These are phyloP conservation scores for Komagataea norvegica DNA, from an alignment of 1,139 yeast species.

Conservation along the genomic window DNA sequence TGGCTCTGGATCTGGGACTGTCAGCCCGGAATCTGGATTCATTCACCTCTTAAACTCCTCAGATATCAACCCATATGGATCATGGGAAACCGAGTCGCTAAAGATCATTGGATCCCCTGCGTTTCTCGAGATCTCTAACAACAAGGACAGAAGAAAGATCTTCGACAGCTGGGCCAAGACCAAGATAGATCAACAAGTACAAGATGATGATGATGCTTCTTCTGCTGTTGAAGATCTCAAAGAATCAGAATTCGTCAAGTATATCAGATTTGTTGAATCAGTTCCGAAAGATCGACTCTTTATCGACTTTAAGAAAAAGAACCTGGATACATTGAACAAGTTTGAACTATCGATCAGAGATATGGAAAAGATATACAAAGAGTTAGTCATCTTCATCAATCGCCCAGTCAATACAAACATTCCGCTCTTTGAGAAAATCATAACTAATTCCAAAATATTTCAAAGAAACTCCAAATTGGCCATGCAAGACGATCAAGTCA, in stretches of 20 bases:
- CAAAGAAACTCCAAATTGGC: slow-evolving; percentile 12
- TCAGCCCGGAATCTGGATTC: slow-evolving; percentile 22
- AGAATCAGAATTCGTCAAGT: slow-evolving; percentile 25
- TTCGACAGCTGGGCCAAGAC: slow-evolving; percentile 41
- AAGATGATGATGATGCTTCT: background rate
- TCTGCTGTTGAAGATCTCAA: slow-evolving; percentile 2
- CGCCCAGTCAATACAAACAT: slow-evolving; percentile 13
- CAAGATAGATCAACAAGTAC: slow-evolving; percentile 9
- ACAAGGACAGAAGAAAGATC: slow-evolving; percentile 32
- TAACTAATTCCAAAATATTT: slow-evolving; percentile 20
- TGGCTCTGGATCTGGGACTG: slow-evolving; percentile 1
- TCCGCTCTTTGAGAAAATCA: slow-evolving; percentile 14
- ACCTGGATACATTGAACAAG: slow-evolving; percentile 30
- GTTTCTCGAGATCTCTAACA: slow-evolving; percentile 34
- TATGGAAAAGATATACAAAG: slow-evolving; percentile 37
- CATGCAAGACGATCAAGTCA: background rate
- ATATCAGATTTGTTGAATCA: slow-evolving; percentile 31
- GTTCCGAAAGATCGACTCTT: slow-evolving; percentile 32
- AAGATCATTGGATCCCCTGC: slow-evolving; percentile 37
- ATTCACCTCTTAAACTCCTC: slow-evolving; percentile 28
- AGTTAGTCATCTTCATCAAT: slow-evolving; percentile 24
- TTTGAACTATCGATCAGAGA: slow-evolving; percentile 34
- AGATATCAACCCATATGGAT: slow-evolving; percentile 36
- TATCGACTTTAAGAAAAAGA: slow-evolving; percentile 43
- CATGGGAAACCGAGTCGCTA: slow-evolving; percentile 45